Evolutionary conservation across 352 stramenopile genomes (phyloP).

Genomic region (Phytophthora cryptogea): DNA sequence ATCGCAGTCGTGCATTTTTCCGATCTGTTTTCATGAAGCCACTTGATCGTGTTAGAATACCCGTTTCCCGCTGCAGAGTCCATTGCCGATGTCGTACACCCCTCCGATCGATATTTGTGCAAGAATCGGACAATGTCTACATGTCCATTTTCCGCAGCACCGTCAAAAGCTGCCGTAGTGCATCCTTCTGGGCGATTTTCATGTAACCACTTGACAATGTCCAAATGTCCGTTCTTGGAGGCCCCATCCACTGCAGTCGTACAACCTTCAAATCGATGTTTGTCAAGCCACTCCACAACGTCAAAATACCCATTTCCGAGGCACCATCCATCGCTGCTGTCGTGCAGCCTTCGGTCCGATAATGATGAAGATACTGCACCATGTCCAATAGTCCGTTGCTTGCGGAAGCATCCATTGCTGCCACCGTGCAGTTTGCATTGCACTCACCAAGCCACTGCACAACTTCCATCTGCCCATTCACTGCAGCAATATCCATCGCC

Average conservation of each 20-base stretch:
- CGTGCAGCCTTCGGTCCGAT: constrained; percentile 17
- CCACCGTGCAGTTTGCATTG: constrained; percentile 5
- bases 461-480: neutral
- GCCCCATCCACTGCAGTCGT: constrained; percentile 16
- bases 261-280: constrained; percentile 18
- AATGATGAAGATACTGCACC: constrained; percentile 3
- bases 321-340: constrained; percentile 20
- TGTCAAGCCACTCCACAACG: constrained; percentile 13
- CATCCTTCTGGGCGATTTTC: constrained; percentile 21
- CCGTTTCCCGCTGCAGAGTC: constrained; percentile 10
- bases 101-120: constrained; percentile 20
- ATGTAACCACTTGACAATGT: constrained; percentile 19
- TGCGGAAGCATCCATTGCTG: constrained; percentile 14
- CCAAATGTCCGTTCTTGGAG: constrained; percentile 16
- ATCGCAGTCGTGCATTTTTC: constrained; percentile 19
- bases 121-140: constrained; percentile 5
- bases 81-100: constrained; percentile 24
- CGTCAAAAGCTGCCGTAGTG: constrained; percentile 15
- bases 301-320: neutral
- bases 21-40: constrained; percentile 16
- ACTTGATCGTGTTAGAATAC: constrained; percentile 11
- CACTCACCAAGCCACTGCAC: constrained; percentile 19
- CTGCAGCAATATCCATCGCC: constrained; percentile 16
- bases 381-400: neutral
- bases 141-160: constrained; percentile 7